Percentiles rank a stretch among this genome's conserved stretches.
phyloP scores from a whole-genome alignment of 2,329 filamentous ascomycete genomes.

The Mycosphaerella arachidis region DNA sequence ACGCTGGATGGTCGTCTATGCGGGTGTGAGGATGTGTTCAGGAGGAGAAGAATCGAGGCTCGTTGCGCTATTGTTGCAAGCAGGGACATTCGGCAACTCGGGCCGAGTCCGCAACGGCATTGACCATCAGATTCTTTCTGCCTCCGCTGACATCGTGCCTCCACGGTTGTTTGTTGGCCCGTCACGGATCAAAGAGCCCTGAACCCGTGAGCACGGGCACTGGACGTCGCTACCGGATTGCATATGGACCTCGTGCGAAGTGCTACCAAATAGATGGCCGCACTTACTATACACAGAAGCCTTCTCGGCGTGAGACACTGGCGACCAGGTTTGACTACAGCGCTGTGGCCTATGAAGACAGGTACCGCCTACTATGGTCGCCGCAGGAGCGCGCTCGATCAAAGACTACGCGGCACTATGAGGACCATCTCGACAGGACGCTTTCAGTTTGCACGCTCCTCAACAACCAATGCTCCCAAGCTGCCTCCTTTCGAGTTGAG shows the following conservation, averaged over 20 bases:
- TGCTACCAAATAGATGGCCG: background rate
- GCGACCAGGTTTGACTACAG: background rate
- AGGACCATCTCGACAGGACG: background rate
- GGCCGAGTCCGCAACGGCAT: no score
- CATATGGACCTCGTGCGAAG: no score
- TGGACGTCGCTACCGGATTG: background rate
- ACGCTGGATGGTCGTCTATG: no score
- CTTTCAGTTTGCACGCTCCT: background rate
- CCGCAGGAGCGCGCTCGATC: background rate
- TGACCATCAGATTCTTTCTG: no score
- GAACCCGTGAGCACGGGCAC: no score
- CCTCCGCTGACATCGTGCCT: no score
- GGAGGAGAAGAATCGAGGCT: no score
- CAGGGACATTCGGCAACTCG: no score
- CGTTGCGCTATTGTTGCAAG: no score
- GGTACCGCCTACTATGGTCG: background rate
- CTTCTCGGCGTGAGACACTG: background rate
- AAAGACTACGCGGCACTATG: background rate
- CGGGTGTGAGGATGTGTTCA: no score
- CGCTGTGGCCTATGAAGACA: background rate
- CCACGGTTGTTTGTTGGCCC: no score
- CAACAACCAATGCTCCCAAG: background rate
- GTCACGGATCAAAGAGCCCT: no score
- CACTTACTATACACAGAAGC: background rate
- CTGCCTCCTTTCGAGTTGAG: background rate